Conservation (phyloP, 2,329 filamentous ascomycete genomes). For the Chaetomiaceae sp. region DNA sequence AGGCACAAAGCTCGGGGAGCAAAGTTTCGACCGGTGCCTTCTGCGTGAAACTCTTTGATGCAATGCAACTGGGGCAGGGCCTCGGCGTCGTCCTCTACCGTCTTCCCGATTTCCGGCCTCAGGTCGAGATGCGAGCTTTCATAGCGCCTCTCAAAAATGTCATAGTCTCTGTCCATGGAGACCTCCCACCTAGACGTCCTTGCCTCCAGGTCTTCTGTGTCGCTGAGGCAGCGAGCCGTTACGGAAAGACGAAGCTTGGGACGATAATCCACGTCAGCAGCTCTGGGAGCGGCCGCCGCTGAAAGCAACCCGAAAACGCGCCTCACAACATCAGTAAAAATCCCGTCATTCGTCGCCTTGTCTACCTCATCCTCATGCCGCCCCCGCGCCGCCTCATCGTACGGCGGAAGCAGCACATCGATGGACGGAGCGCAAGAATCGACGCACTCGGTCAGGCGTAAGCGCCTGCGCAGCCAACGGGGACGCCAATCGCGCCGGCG, state of each 20-base stretch:
- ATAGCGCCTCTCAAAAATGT: background rate
- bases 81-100: too few species aligned
- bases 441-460: background rate
- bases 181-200: background rate
- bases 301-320: background rate
- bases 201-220: background rate
- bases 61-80: too few species aligned
- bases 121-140: conserved; percentile 3
- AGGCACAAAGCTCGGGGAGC: too few species aligned
- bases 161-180: background rate
- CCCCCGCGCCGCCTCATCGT: background rate
- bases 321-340: conserved; percentile 2
- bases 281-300: background rate
- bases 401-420: conserved; percentile 1
- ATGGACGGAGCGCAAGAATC: conserved; percentile 1
- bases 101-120: too few species aligned
- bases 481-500: background rate
- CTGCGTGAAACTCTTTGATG: too few species aligned
- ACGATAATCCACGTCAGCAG: background rate
- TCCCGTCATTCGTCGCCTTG: background rate
- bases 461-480: background rate
- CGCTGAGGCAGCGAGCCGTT: background rate
- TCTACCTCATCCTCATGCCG: background rate
- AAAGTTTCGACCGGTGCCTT: too few species aligned
- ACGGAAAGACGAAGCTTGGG: conserved; percentile 1